Base-by-base conservation (phyloP, 1,284 basidiomycete species). In the Ganoderma sp. region DNA sequence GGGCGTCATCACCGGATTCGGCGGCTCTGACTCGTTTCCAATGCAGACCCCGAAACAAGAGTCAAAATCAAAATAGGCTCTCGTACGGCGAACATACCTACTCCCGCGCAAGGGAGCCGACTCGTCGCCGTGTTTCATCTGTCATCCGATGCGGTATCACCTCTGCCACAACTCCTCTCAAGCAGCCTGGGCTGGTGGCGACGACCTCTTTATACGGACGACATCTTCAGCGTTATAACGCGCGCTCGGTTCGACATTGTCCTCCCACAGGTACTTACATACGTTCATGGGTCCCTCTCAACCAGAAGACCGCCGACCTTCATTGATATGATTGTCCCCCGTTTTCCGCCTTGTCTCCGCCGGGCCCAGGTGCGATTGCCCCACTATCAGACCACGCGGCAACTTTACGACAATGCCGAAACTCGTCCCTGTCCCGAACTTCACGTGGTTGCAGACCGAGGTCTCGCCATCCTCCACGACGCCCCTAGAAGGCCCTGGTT, bases 341-440 rank as follows among this genome's bases (percentile, higher is more conserved):
- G 69, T 66, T 48, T 64, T 70, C 71, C 67, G 69, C 71, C 71
- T 65, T 67, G 64, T 59, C 67, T 70, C 71, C 69, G 71, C 71
- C 71, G 69, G 45, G 28, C 50, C 32, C 61, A 41, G 45, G 50
- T 25, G 58, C 43, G 42, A 32, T 64, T 45, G 19, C 64, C 60
- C 39, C 17, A 50, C 43, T 63, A 68, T 64, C 68, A 58, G 50
- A 61, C 2, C 57, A 64, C 57, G 57, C 54, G 61, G 48, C 50
- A 15, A 19, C 37, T 54, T 63, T 50, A 67, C 64, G 70, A 69
- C 64, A 59, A 17, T 58, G 41, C 57, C 39, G 43, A 48, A 61
- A 61, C 60, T 57, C 42, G 52, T 56, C 28, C 45, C 42, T n/a
- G 32, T 39, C 50, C 60, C 32, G 41, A 28, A 37, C 28, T 22